phyloP scores from a whole-genome alignment of 1,284 basidiomycete genomes.

The Rhodotorula sp. region DNA sequence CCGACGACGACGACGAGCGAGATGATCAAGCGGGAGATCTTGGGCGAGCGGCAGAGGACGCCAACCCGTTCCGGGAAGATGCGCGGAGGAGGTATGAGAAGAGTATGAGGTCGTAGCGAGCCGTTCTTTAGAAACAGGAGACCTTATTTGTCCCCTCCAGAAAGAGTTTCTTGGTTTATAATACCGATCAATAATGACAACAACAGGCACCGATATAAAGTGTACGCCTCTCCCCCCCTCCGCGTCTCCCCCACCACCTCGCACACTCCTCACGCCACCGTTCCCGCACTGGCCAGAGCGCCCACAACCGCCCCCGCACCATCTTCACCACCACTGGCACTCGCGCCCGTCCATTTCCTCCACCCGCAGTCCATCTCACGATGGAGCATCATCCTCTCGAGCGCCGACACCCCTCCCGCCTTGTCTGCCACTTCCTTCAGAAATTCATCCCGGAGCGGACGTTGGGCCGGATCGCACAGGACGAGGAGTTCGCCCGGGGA shows the following conservation, averaged over 20 bases:
- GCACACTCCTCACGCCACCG: too few species aligned
- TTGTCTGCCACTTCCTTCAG: not conserved
- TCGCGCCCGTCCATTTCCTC: not conserved
- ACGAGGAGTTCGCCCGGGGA: conserved; percentile 17
- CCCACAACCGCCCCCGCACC: too few species aligned
- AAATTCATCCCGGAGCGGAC: not conserved
- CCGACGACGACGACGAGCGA: conserved; percentile 9
- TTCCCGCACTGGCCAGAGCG: too few species aligned
- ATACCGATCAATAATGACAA: not conserved
- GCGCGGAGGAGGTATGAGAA: not conserved
- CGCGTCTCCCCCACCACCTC: too few species aligned
- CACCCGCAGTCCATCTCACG: conserved; percentile 10
- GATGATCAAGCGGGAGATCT: conserved; percentile 26
- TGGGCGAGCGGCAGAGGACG: conserved; percentile 12
- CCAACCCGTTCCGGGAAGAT: conserved; percentile 13
- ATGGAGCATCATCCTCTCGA: conserved; percentile 24
- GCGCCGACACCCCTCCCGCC: conserved; percentile 2
- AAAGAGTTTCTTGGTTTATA: too few species aligned
- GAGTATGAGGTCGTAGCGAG: not conserved
- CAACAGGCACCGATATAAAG: not conserved
- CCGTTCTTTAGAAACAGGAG: not conserved
- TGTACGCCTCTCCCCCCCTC: too few species aligned
- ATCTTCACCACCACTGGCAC: not conserved
- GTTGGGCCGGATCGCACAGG: not conserved
- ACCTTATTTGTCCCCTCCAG: not conserved